Percentiles rank a stretch among this genome's conserved stretches.
These are phyloP conservation scores for Poronia punctata DNA, from an alignment of 495 filamentous ascomycete species.

Conservation along the genomic window DNA sequence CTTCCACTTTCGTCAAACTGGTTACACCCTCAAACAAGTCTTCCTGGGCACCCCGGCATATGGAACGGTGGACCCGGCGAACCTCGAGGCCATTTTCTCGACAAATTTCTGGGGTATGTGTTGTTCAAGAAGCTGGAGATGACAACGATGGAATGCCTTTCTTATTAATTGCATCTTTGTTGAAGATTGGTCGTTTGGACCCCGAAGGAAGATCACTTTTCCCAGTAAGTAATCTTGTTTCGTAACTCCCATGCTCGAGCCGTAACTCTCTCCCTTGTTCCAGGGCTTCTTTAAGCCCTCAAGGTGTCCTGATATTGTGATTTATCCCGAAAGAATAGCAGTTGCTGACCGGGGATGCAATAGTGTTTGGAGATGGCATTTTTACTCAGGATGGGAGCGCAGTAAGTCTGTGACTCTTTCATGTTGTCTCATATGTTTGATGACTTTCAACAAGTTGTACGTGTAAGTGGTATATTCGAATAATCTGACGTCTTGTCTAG, in stretches of 20 bases:
- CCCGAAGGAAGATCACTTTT: slow-evolving; percentile 9
- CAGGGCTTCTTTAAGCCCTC: too few relatives aligned
- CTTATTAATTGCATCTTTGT: neutral
- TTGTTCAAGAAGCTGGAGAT: neutral
- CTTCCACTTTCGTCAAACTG: slow-evolving; percentile 19
- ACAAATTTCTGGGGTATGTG: slow-evolving; percentile 27
- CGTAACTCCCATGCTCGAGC: too few relatives aligned
- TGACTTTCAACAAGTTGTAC: neutral
- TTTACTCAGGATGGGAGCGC: slow-evolving; percentile 44
- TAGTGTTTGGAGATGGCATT: slow-evolving; percentile 46
- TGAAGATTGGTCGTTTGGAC: slow-evolving; percentile 7
- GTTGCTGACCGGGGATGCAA: too few relatives aligned
- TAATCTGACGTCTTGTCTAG: neutral
- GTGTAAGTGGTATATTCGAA: neutral
- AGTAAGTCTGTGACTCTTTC: neutral
- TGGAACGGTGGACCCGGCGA: slow-evolving; percentile 30
- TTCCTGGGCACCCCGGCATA: slow-evolving; percentile 20
- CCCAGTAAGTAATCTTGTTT: too few relatives aligned
- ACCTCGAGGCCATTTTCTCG: slow-evolving; percentile 31
- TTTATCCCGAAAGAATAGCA: too few relatives aligned
- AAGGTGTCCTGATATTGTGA: too few relatives aligned
- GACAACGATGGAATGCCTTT: neutral
- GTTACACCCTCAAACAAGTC: slow-evolving; percentile 21
- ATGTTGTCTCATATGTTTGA: too few relatives aligned
- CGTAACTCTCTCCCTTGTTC: too few relatives aligned